Percentiles rank a stretch among this genome's conserved stretches.
Evolutionary conservation across 805 yeast species (phyloP).

Genomic region (Kazachstania taianensis): DNA sequence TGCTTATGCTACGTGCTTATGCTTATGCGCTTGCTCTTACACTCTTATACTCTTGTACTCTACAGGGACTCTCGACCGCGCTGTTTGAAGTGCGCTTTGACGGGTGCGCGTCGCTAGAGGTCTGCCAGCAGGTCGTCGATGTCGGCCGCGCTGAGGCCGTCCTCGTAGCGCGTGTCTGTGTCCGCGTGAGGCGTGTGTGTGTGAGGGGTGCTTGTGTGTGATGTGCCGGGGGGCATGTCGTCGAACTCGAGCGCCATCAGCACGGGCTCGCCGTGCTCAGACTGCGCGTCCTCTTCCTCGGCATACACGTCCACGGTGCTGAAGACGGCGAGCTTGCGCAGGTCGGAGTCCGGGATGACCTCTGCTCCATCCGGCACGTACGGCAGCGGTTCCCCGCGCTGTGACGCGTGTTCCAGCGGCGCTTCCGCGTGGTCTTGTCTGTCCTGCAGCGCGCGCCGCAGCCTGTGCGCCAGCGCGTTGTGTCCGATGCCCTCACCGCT

Average conservation of each 20-base stretch:
- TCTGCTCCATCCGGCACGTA: constrained; percentile 38
- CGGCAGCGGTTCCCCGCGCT: constrained; percentile 28
- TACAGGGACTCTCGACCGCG: too few relatives aligned
- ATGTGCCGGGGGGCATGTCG: too few relatives aligned
- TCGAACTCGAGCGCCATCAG: neutral
- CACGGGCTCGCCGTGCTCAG: too few relatives aligned
- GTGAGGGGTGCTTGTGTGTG: too few relatives aligned
- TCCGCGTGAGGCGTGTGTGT: too few relatives aligned
- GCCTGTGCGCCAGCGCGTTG: neutral
- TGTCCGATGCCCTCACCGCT: too few relatives aligned
- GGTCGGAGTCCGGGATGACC: too few relatives aligned
- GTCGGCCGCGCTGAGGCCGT: constrained; percentile 20
- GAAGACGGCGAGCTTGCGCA: too few relatives aligned
- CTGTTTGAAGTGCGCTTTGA: too few relatives aligned
- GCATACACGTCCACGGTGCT: constrained; percentile 1
- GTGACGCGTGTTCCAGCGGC: constrained; percentile 30
- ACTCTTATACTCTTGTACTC: too few relatives aligned
- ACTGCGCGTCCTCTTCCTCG: neutral
- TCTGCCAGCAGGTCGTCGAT: constrained; percentile 15
- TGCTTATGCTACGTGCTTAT: too few relatives aligned
- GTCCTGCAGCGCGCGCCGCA: constrained; percentile 6
- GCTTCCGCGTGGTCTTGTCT: constrained; percentile 36
- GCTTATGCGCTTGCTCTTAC: too few relatives aligned
- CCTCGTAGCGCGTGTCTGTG: constrained; percentile 19
- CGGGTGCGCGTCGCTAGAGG: neutral